These are phyloP conservation scores for Geotrichum fermentans DNA, from an alignment of 1,139 yeast genomes.

Conservation along the genomic window DNA sequence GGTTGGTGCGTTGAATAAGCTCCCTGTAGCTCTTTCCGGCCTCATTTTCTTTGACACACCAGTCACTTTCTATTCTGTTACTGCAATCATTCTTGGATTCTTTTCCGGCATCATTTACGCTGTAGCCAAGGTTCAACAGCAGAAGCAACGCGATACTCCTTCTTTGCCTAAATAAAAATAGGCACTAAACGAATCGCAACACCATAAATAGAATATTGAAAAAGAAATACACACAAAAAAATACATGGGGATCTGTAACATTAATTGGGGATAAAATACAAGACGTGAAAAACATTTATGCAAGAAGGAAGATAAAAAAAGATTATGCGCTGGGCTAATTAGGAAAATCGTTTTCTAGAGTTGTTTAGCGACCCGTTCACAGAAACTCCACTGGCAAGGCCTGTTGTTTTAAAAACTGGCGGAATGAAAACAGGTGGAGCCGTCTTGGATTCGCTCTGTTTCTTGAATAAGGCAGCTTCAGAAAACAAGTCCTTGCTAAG, in stretches of 20 bases:
- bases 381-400: neutral
- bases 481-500: conserved; percentile 23
- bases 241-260: neutral
- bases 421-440: neutral
- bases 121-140: conserved; percentile 80
- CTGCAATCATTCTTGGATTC: conserved; percentile 89
- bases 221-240: neutral
- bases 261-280: neutral
- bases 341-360: neutral
- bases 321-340: neutral
- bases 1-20: conserved; percentile 98
- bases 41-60: conserved; percentile 91
- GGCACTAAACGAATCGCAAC: neutral
- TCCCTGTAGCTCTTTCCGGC: conserved; percentile 95
- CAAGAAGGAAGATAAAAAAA: neutral
- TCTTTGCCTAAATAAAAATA: conserved; percentile 31
- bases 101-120: conserved; percentile 93
- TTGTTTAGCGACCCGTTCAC: neutral
- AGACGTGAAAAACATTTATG: conserved; percentile 1
- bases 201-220: neutral
- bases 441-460: neutral
- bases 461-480: conserved; percentile 1
- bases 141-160: conserved; percentile 41
- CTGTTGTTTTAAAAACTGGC: neutral
- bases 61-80: conserved; percentile 83